Evolutionary conservation across 768 basidiomycete species (phyloP).

Genomic region (Rhodotorula taiwanensis): DNA sequence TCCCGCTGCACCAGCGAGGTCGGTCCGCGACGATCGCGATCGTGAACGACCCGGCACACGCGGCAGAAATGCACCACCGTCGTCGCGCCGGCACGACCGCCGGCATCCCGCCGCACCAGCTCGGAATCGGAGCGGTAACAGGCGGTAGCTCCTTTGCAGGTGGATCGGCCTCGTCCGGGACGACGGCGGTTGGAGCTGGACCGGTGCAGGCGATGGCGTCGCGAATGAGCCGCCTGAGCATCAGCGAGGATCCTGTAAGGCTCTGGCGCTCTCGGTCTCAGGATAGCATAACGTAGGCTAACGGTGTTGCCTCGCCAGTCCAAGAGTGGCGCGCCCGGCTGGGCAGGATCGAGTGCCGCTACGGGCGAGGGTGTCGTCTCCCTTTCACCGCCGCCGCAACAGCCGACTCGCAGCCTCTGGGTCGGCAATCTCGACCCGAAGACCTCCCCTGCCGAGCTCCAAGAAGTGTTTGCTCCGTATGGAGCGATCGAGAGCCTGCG

Average conservation of each 20-base stretch:
- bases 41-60: slow-evolving; percentile 21
- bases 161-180: not conserved
- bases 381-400: slow-evolving; percentile 70
- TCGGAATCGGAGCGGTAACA: slow-evolving; percentile 7
- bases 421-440: slow-evolving; percentile 95
- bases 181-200: not conserved
- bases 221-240: slow-evolving; percentile 17
- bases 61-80: slow-evolving; percentile 15
- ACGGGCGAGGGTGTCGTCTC: slow-evolving; percentile 51
- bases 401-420: slow-evolving; percentile 93
- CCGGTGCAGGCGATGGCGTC: slow-evolving; percentile 30
- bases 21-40: slow-evolving; percentile 33
- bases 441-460: slow-evolving; percentile 87
- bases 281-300: no score
- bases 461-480: slow-evolving; percentile 90
- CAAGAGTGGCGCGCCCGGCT: not conserved
- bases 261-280: slow-evolving; percentile 4
- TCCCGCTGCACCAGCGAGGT: slow-evolving; percentile 6
- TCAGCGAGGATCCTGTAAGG: slow-evolving; percentile 18
- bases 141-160: no score
- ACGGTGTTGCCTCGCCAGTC: no score
- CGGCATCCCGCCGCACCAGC: slow-evolving; percentile 14
- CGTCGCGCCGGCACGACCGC: slow-evolving; percentile 29
- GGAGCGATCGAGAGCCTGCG: slow-evolving; percentile 94
- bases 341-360: slow-evolving; percentile 32